These are phyloP conservation scores for Paramarasmius palmivorus DNA, from an alignment of 1,284 basidiomycete species.

Conservation along the genomic window DNA sequence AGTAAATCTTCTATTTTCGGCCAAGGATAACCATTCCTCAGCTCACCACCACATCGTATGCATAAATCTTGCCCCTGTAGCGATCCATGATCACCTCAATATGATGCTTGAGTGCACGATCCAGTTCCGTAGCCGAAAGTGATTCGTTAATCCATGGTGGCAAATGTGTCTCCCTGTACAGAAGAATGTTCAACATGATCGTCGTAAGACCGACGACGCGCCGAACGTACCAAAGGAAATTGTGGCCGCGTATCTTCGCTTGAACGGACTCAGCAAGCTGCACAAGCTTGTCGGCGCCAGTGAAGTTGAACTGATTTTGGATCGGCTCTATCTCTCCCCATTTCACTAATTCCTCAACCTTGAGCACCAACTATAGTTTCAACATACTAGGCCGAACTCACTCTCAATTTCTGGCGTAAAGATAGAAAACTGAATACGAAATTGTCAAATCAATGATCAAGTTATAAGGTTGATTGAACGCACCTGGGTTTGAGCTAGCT, in stretches of 20 bases:
- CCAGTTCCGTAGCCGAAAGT: slow-evolving; percentile 4
- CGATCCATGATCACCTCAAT: slow-evolving; percentile 4
- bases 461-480: neutral
- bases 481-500: slow-evolving; percentile 2
- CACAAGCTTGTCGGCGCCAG: slow-evolving; percentile 4
- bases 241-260: slow-evolving; percentile 4
- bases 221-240: slow-evolving; percentile 5
- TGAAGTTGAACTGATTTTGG: slow-evolving; percentile 7
- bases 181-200: neutral
- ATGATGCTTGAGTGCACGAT: slow-evolving; percentile 4
- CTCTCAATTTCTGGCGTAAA: slow-evolving; percentile 9
- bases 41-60: slow-evolving; percentile 3
- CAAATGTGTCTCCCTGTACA: slow-evolving; percentile 1
- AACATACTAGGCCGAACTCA: neutral
- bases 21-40: neutral
- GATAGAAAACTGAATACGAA: slow-evolving; percentile 7
- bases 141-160: slow-evolving; percentile 7
- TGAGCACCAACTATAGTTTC: neutral
- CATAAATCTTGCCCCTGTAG: slow-evolving; percentile 5
- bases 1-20: neutral
- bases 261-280: slow-evolving; percentile 2
- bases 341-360: neutral
- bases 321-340: slow-evolving; percentile 7
- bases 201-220: neutral
- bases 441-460: neutral